These are phyloP conservation scores for Daldinia grandis DNA, from an alignment of 495 filamentous ascomycete genomes.

Conservation along the genomic window DNA sequence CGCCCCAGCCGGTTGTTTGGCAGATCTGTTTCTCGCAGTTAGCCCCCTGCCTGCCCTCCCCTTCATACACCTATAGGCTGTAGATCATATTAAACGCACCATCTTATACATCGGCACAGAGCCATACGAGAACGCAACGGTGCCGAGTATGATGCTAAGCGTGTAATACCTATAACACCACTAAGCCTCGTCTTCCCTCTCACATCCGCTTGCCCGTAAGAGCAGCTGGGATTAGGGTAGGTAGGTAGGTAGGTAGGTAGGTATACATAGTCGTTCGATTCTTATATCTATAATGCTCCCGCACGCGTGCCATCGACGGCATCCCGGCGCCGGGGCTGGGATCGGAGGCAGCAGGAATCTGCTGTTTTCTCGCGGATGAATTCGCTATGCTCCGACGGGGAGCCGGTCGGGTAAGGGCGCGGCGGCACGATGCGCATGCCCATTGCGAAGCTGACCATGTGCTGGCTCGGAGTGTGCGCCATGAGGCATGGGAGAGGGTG, in stretches of 20 bases:
- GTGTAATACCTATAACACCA: constrained; percentile 73
- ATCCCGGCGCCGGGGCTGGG: constrained; percentile 20
- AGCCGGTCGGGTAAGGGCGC: constrained; percentile 24
- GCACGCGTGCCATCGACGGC: constrained; percentile 64
- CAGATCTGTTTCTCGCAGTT: constrained; percentile 73
- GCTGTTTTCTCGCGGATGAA: constrained; percentile 34
- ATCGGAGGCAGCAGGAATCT: not conserved
- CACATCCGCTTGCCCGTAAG: not conserved
- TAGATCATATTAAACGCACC: constrained; percentile 62
- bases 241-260: not conserved
- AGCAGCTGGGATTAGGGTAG: not conserved
- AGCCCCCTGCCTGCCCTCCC: not conserved
- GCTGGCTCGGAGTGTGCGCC: constrained; percentile 31
- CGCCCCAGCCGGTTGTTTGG: constrained; percentile 94
- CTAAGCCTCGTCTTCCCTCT: constrained; percentile 19
- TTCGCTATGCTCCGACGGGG: constrained; percentile 34
- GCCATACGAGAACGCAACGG: constrained; percentile 91
- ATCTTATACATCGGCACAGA: constrained; percentile 98
- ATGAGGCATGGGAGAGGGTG: constrained; percentile 32
- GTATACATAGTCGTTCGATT: constrained; percentile 68
- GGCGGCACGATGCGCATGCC: constrained; percentile 45
- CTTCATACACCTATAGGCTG: too few relatives aligned
- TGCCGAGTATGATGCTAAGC: constrained; percentile 85
- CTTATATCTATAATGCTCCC: constrained; percentile 62
- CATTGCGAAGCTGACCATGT: constrained; percentile 38